These are phyloP conservation scores for Rhodotorula babjevae DNA, from an alignment of 768 basidiomycete species.

Conservation along the genomic window DNA sequence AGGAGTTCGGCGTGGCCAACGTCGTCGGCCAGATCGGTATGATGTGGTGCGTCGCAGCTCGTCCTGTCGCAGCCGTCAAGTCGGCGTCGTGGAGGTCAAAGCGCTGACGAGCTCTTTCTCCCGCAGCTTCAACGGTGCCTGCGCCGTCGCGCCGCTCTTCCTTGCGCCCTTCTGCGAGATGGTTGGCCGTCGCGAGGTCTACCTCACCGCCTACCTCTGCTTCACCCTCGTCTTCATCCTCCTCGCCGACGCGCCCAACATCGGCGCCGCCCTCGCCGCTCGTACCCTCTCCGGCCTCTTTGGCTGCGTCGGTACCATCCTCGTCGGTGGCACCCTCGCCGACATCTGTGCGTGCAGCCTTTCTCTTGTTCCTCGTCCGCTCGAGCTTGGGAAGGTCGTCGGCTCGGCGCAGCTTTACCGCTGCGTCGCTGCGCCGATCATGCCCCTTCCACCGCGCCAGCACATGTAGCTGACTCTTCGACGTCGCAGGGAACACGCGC, in stretches of 20 bases:
- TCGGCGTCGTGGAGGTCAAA: no score
- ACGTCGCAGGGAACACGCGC: slow-evolving; percentile 35
- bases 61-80: background rate
- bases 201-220: slow-evolving; percentile 19
- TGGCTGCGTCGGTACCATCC: slow-evolving; percentile 38
- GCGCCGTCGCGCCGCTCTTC: slow-evolving; percentile 33
- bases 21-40: slow-evolving; percentile 39
- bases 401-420: no score
- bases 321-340: slow-evolving; percentile 34
- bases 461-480: background rate
- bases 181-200: slow-evolving; percentile 37
- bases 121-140: slow-evolving; percentile 26
- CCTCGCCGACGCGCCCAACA: slow-evolving; percentile 40
- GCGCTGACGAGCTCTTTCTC: background rate
- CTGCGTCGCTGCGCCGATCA: no score
- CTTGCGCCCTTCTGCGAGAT: slow-evolving; percentile 33
- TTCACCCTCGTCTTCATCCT: slow-evolving; percentile 41
- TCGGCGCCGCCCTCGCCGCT: slow-evolving; percentile 33
- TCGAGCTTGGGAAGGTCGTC: no score
- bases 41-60: background rate
- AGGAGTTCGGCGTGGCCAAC: slow-evolving; percentile 35
- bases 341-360: slow-evolving; percentile 9
- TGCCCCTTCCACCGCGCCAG: no score
- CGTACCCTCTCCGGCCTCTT: slow-evolving; percentile 36
- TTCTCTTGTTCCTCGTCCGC: no score